Evolutionary conservation across 2,329 filamentous ascomycete genomes (phyloP).

Genomic region (Diaporthe sp.): DNA sequence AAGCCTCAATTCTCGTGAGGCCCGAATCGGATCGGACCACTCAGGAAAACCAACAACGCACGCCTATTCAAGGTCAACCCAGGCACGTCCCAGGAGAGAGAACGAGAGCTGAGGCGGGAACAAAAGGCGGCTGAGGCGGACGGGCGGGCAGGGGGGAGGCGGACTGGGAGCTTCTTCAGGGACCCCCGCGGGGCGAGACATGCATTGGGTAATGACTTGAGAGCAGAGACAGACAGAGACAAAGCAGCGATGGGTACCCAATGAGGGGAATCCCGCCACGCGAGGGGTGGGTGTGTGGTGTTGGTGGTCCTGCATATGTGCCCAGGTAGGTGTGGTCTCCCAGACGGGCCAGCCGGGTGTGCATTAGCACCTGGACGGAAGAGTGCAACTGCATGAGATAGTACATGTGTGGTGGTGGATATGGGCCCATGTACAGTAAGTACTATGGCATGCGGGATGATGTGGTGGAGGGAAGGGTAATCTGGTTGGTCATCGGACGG

Average conservation of each 20-base stretch:
- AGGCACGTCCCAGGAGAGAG: neutral
- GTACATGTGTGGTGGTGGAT: neutral
- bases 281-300: neutral
- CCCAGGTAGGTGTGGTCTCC: neutral
- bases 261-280: slow-evolving; percentile 18
- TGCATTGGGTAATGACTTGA: slow-evolving; percentile 19
- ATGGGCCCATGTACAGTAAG: neutral
- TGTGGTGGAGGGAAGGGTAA: slow-evolving; percentile 8
- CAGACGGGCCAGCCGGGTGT: neutral
- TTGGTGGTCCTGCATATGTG: slow-evolving; percentile 5
- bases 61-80: neutral
- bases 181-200: slow-evolving; percentile 21
- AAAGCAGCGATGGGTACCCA: slow-evolving; percentile 16
- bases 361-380: slow-evolving; percentile 12
- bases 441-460: slow-evolving; percentile 14
- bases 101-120: neutral
- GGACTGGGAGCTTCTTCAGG: neutral
- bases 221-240: neutral
- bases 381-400: slow-evolving; percentile 4
- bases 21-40: neutral
- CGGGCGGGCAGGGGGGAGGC: neutral
- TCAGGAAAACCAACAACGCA: neutral
- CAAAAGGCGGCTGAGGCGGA: slow-evolving; percentile 7
- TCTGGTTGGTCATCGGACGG: slow-evolving; percentile 12
- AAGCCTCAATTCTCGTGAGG: neutral